Percentiles rank a stretch among this genome's conserved stretches.
phyloP scores from a whole-genome alignment of 306 rosid genomes.

The Luffa acutangula region DNA sequence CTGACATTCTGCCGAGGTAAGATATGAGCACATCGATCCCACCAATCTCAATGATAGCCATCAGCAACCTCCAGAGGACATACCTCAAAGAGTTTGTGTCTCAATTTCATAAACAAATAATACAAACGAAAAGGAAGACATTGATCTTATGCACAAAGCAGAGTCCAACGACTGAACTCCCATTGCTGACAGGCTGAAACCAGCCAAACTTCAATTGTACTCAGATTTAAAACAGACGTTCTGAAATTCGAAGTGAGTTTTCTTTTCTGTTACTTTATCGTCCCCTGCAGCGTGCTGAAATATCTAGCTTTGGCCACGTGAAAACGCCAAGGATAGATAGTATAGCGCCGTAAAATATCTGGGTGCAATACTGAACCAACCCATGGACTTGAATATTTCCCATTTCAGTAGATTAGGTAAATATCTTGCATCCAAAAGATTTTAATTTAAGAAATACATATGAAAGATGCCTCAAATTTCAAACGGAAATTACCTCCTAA shows the following conservation, averaged over 20 bases:
- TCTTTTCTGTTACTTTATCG: background rate
- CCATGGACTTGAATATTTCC: background rate
- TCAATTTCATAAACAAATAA: background rate
- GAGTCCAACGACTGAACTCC: background rate
- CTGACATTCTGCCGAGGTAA: background rate
- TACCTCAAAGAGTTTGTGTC: background rate
- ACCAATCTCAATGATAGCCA: background rate
- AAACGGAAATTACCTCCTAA: slow-evolving; percentile 46
- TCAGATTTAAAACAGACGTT: background rate
- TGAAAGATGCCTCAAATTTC: background rate
- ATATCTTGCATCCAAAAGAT: background rate
- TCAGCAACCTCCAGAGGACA: background rate
- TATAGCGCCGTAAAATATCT: background rate
- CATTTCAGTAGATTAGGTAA: background rate
- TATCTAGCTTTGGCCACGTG: background rate
- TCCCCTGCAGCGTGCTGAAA: background rate
- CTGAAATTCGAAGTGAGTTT: background rate
- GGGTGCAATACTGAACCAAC: background rate
- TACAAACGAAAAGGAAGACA: background rate
- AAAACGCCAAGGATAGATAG: background rate
- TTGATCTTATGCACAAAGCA: background rate
- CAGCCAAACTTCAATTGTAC: background rate
- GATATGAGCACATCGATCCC: background rate
- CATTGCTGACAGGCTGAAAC: background rate
- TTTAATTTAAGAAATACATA: background rate